phyloP scores from a whole-genome alignment of 257 asterid species.

The Scutellaria barbata region DNA sequence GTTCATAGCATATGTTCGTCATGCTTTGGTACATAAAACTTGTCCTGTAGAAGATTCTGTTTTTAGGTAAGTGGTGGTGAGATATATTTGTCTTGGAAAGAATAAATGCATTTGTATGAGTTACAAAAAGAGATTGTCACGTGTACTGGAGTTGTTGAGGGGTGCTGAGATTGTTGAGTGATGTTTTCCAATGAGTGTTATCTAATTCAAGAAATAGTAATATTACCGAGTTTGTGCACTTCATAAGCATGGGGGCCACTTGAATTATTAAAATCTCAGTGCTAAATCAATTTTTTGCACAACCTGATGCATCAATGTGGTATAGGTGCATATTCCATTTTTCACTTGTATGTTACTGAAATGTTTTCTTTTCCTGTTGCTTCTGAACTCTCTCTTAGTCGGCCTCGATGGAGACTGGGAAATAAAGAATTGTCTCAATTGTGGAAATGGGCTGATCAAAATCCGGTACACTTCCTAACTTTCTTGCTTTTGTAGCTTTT shows the following conservation, averaged over 20 bases:
- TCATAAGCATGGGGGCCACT: conserved; percentile 17
- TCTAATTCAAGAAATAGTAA: conserved; percentile 13
- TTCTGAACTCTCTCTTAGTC: conserved; percentile 47
- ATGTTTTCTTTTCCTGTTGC: not conserved
- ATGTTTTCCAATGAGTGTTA: conserved; percentile 7
- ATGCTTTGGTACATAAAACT: not conserved
- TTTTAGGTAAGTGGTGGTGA: conserved; percentile 20
- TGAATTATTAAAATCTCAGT: conserved; percentile 11
- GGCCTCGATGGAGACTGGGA: conserved; percentile 96
- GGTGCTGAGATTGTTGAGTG: conserved; percentile 16
- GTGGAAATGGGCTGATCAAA: conserved; percentile 99
- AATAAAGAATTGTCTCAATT: conserved; percentile 90
- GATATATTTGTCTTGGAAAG: conserved; percentile 6
- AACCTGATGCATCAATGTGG: conserved; percentile 14
- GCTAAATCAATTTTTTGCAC: conserved; percentile 14
- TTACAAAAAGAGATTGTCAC: conserved; percentile 11
- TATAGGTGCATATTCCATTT: conserved; percentile 15
- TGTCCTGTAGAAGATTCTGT: not conserved
- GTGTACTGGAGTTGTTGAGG: conserved; percentile 8
- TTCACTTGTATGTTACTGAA: conserved; percentile 25
- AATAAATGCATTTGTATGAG: not conserved
- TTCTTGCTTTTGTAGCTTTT: conserved; percentile 5
- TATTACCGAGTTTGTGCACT: not conserved
- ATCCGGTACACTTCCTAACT: conserved; percentile 66
- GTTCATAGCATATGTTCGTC: conserved; percentile 4